Evolutionary conservation across 345 rosid species (phyloP), one percentile per base, ranked within the genome.

Genomic region (Populus euphratica): DNA sequence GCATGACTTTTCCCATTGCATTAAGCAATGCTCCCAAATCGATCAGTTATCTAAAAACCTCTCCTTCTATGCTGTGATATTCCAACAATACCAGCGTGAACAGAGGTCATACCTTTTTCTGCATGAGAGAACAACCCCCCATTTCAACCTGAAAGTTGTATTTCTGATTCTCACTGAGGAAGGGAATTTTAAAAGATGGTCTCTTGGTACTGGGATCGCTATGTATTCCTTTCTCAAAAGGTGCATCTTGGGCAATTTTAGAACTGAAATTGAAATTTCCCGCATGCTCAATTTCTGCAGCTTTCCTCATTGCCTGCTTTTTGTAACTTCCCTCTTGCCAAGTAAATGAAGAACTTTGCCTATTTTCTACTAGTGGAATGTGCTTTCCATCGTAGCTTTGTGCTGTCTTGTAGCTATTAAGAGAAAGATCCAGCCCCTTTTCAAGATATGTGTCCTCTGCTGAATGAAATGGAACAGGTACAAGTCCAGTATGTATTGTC

Each of bases 61-160:
- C 12, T 13, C 63, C 29, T 56, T 56, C 29, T n/a, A 56, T 11
- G 29, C 29, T 9, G 63, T 56, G 63, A n/a, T n/a, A 56, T 9
- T n/a, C 49, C 2, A 54, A 21, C 2, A 29, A 54, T 36, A 36
- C 13, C 75, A 78, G 72, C 8, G 70, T 79, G 77, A 79, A 75
- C 49, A 69, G 39, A 50, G 73, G 64, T 70, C 83, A 76, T 88
- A 89, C 96, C 92, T 78, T 81, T 83, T 81, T 87, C 73, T 76
- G 86, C 82, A 81, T 72, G 50, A 56, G 69, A 74, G 91, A 80
- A 75, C 25, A 61, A 69, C 72, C 80, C 21, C 82, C 84, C 64
- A 71, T 82, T 74, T 84, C 85, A 77, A 83, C 68, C 64, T 68
- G 81, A 77, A 86, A 76, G 29, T 75, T 41, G 50, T 50, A 76